A percentile compares a stretch with the other conserved stretches of the same genome.
phyloP scores from a whole-genome alignment of 2,329 filamentous ascomycete genomes.

The Parasarocladium wereldwijsianum region DNA sequence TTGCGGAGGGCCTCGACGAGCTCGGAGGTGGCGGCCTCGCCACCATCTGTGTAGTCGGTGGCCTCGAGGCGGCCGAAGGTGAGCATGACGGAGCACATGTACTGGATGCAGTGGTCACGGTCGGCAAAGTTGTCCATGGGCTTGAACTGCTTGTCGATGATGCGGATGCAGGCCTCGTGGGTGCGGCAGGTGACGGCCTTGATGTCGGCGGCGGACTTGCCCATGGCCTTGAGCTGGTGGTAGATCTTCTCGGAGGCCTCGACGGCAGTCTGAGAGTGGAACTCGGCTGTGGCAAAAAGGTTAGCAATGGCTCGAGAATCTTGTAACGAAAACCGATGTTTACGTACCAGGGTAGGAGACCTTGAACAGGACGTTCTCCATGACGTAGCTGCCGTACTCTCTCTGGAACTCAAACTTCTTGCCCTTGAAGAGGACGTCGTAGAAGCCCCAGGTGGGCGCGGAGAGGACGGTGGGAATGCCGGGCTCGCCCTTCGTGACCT shows the following conservation, averaged over 20 bases:
- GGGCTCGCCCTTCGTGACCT: conserved; percentile 81
- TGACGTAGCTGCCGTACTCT: conserved; percentile 93
- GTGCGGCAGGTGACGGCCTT: conserved; percentile 88
- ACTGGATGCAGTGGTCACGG: conserved; percentile 98
- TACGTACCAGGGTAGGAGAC: conserved; percentile 83
- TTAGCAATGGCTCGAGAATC: background rate
- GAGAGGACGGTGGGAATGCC: conserved; percentile 87
- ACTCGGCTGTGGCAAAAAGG: conserved; percentile 47
- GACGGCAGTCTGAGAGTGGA: conserved; percentile 97
- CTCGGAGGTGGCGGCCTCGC: conserved; percentile 78
- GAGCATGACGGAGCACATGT: conserved; percentile 97
- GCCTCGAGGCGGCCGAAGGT: conserved; percentile 88
- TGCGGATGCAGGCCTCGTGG: conserved; percentile 95
- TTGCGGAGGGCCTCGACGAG: conserved; percentile 84
- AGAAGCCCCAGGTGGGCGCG: conserved; percentile 93
- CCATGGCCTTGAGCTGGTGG: conserved; percentile 65
- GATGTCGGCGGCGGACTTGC: conserved; percentile 89
- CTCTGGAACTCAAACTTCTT: conserved; percentile 95
- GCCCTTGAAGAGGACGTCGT: conserved; percentile 94
- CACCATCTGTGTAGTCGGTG: conserved; percentile 82
- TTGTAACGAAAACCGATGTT: background rate
- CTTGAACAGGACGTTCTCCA: conserved; percentile 99
- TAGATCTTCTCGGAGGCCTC: conserved; percentile 86
- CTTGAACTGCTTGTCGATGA: conserved; percentile 99
- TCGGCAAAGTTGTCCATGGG: conserved; percentile 99